A percentile compares a stretch with the other conserved stretches of the same genome.
These are phyloP conservation scores for Groenewaldozyma auringiensis DNA, from an alignment of 1,139 yeast species.

Conservation along the genomic window DNA sequence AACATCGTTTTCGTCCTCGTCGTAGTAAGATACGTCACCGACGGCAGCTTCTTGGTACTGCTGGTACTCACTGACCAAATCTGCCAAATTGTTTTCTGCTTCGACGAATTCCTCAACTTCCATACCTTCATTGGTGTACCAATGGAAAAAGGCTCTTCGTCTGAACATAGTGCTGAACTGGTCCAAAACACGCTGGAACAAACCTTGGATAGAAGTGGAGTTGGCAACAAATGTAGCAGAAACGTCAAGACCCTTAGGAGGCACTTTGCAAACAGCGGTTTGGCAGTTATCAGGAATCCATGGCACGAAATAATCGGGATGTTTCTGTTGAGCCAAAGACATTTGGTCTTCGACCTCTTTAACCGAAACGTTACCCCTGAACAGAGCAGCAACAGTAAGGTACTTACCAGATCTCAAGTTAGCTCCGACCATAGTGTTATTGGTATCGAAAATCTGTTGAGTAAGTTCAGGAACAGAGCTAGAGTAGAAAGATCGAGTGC, in stretches of 20 bases:
- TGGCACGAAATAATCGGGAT: slow-evolving; percentile 78
- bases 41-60: slow-evolving; percentile 83
- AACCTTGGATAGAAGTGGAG: slow-evolving; percentile 85
- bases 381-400: slow-evolving; percentile 89
- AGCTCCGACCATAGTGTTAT: slow-evolving; percentile 92
- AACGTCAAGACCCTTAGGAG: slow-evolving; percentile 81
- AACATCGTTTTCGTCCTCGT: slow-evolving; percentile 24
- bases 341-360: slow-evolving; percentile 93
- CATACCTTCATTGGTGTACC: slow-evolving; percentile 96
- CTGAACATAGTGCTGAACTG: slow-evolving; percentile 90
- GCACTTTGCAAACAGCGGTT: slow-evolving; percentile 85
- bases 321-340: slow-evolving; percentile 75
- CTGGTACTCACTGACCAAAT: slow-evolving; percentile 81
- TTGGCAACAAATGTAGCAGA: slow-evolving; percentile 89
- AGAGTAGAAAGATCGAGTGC: slow-evolving; percentile 70
- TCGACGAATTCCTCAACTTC: slow-evolving; percentile 89
- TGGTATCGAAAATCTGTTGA: slow-evolving; percentile 86
- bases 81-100: slow-evolving; percentile 80
- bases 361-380: slow-evolving; percentile 85
- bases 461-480: slow-evolving; percentile 85
- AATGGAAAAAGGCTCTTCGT: slow-evolving; percentile 90
- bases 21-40: slow-evolving; percentile 53
- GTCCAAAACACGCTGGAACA: slow-evolving; percentile 81
- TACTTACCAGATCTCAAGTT: slow-evolving; percentile 89
- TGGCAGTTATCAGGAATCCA: slow-evolving; percentile 97